Evolutionary conservation across 202 grass and related monocot species (phyloP).

Genomic region (Panicum hallii): DNA sequence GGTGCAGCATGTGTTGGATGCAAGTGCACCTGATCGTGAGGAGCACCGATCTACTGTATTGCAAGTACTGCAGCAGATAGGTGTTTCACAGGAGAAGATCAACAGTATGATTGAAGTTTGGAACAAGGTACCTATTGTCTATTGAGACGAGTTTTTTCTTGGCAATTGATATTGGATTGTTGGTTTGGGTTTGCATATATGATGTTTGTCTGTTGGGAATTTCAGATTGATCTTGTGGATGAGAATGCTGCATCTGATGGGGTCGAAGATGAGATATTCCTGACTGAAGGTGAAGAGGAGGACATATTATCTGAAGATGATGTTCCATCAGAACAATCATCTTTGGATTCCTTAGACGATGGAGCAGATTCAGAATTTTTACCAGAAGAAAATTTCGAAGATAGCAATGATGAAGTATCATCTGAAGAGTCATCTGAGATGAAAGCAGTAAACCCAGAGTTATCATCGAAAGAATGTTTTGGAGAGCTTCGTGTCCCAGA

Average conservation of each 20-base stretch:
- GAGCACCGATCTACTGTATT: constrained; percentile 81
- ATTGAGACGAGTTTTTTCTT: constrained; percentile 21
- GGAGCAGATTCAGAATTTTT: constrained; percentile 46
- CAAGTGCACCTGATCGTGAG: constrained; percentile 77
- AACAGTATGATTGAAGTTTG: constrained; percentile 98
- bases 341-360: constrained; percentile 59
- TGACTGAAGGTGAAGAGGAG: constrained; percentile 60
- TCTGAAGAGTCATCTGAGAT: constrained; percentile 41
- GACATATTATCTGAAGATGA: constrained; percentile 58
- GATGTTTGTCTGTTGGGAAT: constrained; percentile 21
- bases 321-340: constrained; percentile 55
- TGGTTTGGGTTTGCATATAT: constrained; percentile 31
- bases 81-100: constrained; percentile 86
- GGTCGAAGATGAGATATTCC: constrained; percentile 54
- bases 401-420: constrained; percentile 32
- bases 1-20: constrained; percentile 94
- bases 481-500: constrained; percentile 35
- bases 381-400: constrained; percentile 55
- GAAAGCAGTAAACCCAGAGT: constrained; percentile 34
- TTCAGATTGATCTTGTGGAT: constrained; percentile 85
- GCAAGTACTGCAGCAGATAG: constrained; percentile 91
- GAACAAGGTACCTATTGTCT: constrained; percentile 73
- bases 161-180: not conserved
- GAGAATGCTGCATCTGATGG: constrained; percentile 50
- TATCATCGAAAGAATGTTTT: constrained; percentile 42